A percentile compares a stretch with the other conserved stretches of the same genome.
Evolutionary conservation across 768 basidiomycete species (phyloP).

Genomic region (Suillus discolor): DNA sequence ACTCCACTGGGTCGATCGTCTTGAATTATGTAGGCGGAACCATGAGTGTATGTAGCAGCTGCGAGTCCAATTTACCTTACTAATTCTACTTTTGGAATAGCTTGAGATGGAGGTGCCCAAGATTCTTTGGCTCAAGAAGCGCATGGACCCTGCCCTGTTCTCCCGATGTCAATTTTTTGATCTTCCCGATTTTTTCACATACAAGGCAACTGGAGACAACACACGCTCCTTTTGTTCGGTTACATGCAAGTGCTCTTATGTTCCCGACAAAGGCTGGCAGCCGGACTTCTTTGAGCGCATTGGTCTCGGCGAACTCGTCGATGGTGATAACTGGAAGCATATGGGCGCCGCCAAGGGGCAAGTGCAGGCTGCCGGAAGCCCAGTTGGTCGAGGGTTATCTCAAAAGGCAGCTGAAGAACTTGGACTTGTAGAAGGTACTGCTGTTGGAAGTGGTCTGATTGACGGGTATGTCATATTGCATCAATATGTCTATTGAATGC

Average conservation of each 20-base stretch:
- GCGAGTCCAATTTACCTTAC: conserved; percentile 5
- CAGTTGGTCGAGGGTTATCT: conserved; percentile 83
- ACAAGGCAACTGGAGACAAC: conserved; percentile 76
- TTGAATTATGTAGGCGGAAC: conserved; percentile 94
- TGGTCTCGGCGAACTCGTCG: conserved; percentile 71
- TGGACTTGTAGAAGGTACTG: conserved; percentile 82
- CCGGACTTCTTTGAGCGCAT: conserved; percentile 84
- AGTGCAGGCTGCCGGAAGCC: conserved; percentile 79
- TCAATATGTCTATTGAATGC: not conserved
- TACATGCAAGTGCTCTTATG: conserved; percentile 94
- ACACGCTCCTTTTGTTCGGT: conserved; percentile 88
- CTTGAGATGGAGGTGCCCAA: conserved; percentile 99
- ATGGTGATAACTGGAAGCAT: conserved; percentile 65
- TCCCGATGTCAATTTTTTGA: conserved; percentile 82
- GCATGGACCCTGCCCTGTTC: conserved; percentile 78
- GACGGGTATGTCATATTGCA: conserved; percentile 67
- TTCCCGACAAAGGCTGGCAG: conserved; percentile 89
- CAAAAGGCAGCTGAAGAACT: conserved; percentile 80
- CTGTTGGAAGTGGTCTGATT: conserved; percentile 93
- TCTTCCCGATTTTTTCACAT: conserved; percentile 95
- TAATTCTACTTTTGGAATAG: conserved; percentile 40
- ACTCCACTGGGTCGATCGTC: conserved; percentile 79
- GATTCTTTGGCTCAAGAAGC: conserved; percentile 92
- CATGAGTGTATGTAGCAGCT: conserved; percentile 72
- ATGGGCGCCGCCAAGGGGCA: conserved; percentile 69